Percentiles rank a stretch among this genome's conserved stretches.
phyloP scores from a whole-genome alignment of 768 basidiomycete species.

The Boletellus sp. region DNA sequence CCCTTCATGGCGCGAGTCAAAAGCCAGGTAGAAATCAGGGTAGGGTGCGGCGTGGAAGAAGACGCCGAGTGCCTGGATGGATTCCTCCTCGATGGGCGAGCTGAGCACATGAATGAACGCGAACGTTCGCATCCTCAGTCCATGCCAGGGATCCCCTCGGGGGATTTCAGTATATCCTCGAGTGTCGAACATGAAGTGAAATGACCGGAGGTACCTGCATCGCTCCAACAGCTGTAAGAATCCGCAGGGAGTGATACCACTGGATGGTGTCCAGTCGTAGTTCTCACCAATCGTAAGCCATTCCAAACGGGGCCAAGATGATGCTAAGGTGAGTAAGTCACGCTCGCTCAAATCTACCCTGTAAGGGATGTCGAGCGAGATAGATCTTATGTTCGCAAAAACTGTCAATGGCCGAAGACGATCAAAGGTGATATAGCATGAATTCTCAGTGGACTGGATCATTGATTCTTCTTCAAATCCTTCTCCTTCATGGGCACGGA shows the following conservation, averaged over 20 bases:
- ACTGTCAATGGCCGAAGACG: conserved; percentile 1
- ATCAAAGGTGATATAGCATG: background rate
- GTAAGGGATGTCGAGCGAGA: conserved; percentile 1
- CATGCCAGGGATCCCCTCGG: conserved; percentile 10
- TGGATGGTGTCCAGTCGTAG: conserved; percentile 2
- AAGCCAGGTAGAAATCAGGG: conserved; percentile 2
- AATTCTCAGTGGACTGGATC: background rate
- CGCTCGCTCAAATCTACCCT: conserved; percentile 3
- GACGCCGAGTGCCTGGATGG: conserved; percentile 8
- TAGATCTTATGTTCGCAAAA: conserved; percentile 5
- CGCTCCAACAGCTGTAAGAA: conserved; percentile 12
- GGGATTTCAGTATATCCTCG: conserved; percentile 8
- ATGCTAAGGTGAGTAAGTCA: conserved; percentile 10
- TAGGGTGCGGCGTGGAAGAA: conserved; percentile 16
- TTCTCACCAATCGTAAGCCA: background rate
- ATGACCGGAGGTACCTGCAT: conserved; percentile 8
- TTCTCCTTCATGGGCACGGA: too few species aligned
- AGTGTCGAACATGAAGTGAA: conserved; percentile 5
- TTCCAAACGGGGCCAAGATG: conserved; percentile 14
- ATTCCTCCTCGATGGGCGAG: conserved; percentile 4
- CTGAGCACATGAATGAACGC: background rate
- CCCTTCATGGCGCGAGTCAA: too few species aligned
- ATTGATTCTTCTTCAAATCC: background rate
- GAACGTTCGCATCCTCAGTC: background rate
- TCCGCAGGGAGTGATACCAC: conserved; percentile 11